Percentiles rank a stretch among this genome's conserved stretches.
Evolutionary conservation across 768 basidiomycete genomes (phyloP).

Genomic region (Suillus lakei): DNA sequence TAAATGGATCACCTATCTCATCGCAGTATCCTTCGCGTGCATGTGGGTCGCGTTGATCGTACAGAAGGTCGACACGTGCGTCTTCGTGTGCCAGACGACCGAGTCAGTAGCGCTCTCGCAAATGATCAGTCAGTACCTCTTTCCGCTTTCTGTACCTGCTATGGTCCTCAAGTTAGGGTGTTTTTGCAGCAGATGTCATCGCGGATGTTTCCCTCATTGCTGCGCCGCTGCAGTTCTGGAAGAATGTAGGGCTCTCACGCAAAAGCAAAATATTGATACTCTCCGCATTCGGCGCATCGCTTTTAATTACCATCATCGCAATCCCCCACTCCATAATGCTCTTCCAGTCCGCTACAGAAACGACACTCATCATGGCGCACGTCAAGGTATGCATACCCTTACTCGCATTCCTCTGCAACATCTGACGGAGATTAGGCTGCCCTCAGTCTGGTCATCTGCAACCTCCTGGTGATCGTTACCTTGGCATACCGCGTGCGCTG

Average conservation of each 20-base stretch:
- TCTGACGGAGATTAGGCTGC: constrained; percentile 1
- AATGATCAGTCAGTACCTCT: not conserved
- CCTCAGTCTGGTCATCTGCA: constrained; percentile 8
- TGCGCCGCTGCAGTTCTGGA: not conserved
- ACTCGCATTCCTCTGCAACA: not conserved
- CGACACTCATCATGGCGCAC: not conserved
- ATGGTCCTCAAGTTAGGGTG: not conserved
- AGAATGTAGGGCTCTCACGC: not conserved
- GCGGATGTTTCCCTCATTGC: not conserved
- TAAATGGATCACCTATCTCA: constrained; percentile 1
- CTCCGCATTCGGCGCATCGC: not conserved
- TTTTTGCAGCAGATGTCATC: constrained; percentile 3
- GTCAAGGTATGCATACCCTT: not conserved
- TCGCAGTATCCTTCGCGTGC: not conserved
- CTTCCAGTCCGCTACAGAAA: not conserved
- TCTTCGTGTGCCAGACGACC: not conserved
- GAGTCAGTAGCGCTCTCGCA: not conserved
- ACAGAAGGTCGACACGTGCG: not conserved
- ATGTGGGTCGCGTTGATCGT: constrained; percentile 1
- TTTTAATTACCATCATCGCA: not conserved
- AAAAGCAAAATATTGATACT: constrained; percentile 2
- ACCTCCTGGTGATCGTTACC: constrained; percentile 8
- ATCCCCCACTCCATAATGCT: constrained; percentile 4
- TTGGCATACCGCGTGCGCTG: not conserved
- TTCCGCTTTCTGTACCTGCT: not conserved